Base-by-base conservation (phyloP, 768 basidiomycete species). In the Boletus reticulatus region DNA sequence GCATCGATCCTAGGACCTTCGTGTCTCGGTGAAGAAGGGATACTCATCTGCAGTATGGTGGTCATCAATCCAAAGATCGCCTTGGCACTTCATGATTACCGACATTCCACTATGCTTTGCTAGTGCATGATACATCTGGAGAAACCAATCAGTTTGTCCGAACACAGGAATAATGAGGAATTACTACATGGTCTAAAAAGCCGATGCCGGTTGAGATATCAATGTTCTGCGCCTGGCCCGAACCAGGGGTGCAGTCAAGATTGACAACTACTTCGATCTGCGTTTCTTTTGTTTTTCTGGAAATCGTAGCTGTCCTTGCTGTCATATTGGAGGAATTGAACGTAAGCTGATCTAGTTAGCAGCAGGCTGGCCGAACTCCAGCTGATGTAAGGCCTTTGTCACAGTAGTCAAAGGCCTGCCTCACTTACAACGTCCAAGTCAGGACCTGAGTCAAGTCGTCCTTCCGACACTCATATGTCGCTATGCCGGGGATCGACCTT, bases 51-150 rank as follows among this genome's bases (percentile, higher is more conserved):
- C 93, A 45, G 95, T 93, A 74, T 99, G 97, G 66, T 98, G 97
- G 75, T 99, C 97, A 74, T 99, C 97, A 56, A 98, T 97, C 84
- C 88, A 92, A 9, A 98, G 80, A 71, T 99, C 97, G 39, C 97
- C 97, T 67, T 90, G 85, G 73, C 94, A 98, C 63, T 89, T 88
- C 76, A 99, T 81, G 19, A 81, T 84, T 58, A 99, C 77, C 0
- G 93, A 94, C 85, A 97, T 90, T 55, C 94, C 94, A 19, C 92
- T 84, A 74, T 99, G 97, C 72, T 98, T 98, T 36, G 97, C 96
- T 5, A 99, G 83, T 2, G 97, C 96, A 60, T 93, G 87, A 70
- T 94, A 94, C 97, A 99, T 99, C 96, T 99, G 56, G 10, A 38
- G 24, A 42, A 49, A 31, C 11, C 16, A 29, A 52, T 60, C 41